Evolutionary conservation across 2,329 filamentous ascomycete genomes (phyloP).

Genomic region (Akanthomyces uredinophilus): DNA sequence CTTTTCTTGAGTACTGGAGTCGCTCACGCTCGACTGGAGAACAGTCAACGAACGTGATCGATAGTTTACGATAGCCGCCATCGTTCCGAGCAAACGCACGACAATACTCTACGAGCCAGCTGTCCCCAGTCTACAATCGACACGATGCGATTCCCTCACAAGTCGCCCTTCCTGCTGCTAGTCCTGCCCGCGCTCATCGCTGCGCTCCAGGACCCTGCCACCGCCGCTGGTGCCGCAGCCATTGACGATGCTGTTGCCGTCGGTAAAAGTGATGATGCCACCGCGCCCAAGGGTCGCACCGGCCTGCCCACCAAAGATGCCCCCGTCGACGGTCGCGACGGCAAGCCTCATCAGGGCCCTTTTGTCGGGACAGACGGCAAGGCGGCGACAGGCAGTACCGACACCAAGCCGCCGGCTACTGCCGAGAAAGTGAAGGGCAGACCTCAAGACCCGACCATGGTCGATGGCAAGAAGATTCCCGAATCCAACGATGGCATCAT

Average conservation of each 20-base stretch:
- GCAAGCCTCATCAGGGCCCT: constrained; percentile 86
- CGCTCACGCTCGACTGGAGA: neutral
- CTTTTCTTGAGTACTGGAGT: neutral
- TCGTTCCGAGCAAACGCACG: neutral
- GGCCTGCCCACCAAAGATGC: constrained; percentile 62
- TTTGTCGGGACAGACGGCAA: constrained; percentile 54
- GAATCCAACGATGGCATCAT: constrained; percentile 76
- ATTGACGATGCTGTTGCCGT: constrained; percentile 18
- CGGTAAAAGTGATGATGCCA: constrained; percentile 18
- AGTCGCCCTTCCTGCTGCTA: constrained; percentile 49
- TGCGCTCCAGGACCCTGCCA: constrained; percentile 27
- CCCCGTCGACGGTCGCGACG: constrained; percentile 88
- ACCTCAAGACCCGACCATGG: constrained; percentile 46
- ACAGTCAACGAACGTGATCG: neutral
- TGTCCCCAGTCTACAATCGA: neutral
- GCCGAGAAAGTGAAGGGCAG: constrained; percentile 42
- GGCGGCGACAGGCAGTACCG: constrained; percentile 26
- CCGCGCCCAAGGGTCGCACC: constrained; percentile 29
- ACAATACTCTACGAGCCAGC: neutral
- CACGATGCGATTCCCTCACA: constrained; percentile 51
- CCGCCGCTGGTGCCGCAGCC: neutral
- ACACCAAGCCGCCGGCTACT: constrained; percentile 22
- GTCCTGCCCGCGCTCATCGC: constrained; percentile 46
- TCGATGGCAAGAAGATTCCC: constrained; percentile 58
- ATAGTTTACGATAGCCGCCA: neutral